Evolutionary conservation across 2,329 filamentous ascomycete species (phyloP), one percentile per base, ranked within the genome.

Genomic region (Taxawa tesnikishii): DNA sequence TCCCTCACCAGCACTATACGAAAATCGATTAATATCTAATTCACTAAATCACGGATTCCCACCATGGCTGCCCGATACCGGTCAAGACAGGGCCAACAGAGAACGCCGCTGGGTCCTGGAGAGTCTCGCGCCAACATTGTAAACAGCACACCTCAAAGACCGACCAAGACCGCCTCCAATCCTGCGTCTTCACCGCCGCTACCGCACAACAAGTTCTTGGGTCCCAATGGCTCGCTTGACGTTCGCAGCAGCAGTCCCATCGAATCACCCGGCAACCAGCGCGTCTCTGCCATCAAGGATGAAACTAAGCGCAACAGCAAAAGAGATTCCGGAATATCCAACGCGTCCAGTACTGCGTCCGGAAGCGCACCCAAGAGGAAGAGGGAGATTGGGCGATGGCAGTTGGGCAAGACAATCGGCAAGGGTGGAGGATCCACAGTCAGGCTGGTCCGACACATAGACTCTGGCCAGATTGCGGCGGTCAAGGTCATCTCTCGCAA

Each of bases 401-500:
- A 88, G 43, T 63, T 98, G 3, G 90, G 90, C 5, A 84, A 74
- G 53, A 93, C 83, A 1, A 67, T 98, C 16, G 90, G 90, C 1
- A 82, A 83, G 45, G 90, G 90, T 3, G 85, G 87, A 2, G 93
- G 84, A 30, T 88, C 85, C 10, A 75, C 83, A 16, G 90, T 98
- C 11, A 73, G 88, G 33, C 65, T 90, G 21, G 92, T 88, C 14
- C 76, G 83, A 40, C 87, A 98, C 59, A 59, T 74, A 14, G 47
- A 49, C 33, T 90, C 84, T 4, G 74, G 81, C 7, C 79, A 94
- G 48, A 68, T 79, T 30, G 90, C 85, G 4, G 90, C 90, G 2
- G 81, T 94, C 51, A 98, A 98, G 63, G 96, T 98, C 47, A 83
- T 98, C 16, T 83, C 83, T 36, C 87, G 92, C 55, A 54, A 55